phyloP scores from a whole-genome alignment of 768 basidiomycete genomes.

The Xanthoconium purpureum region DNA sequence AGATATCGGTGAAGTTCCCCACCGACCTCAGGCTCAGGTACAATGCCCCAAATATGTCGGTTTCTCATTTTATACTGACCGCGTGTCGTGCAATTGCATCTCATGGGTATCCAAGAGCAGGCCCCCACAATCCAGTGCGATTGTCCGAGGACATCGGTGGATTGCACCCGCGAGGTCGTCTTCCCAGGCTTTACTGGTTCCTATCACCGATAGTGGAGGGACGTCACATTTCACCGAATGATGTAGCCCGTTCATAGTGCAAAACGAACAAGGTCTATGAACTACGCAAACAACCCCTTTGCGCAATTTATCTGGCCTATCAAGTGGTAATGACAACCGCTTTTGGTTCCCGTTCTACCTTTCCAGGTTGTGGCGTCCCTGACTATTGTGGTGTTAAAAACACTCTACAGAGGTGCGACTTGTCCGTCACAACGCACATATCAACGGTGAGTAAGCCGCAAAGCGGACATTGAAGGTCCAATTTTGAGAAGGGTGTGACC shows the following conservation, averaged over 20 bases:
- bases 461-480: slow-evolving; percentile 20
- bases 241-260: slow-evolving; percentile 4
- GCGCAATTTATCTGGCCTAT: slow-evolving; percentile 11
- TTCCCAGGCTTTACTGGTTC: background rate
- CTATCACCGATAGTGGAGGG: background rate
- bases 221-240: slow-evolving; percentile 5
- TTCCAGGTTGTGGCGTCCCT: slow-evolving; percentile 10
- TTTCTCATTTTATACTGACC: background rate
- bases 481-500: background rate
- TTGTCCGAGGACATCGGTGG: background rate
- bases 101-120: background rate
- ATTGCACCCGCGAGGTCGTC: background rate
- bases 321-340: slow-evolving; percentile 6
- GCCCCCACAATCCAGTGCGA: background rate
- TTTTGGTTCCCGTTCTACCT: slow-evolving; percentile 13
- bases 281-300: slow-evolving; percentile 14
- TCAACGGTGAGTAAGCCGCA: slow-evolving; percentile 16
- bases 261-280: slow-evolving; percentile 6
- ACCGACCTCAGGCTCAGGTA: slow-evolving; percentile 14
- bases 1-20: background rate
- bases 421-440: slow-evolving; percentile 5
- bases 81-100: background rate
- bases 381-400: slow-evolving; percentile 1
- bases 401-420: slow-evolving; percentile 1
- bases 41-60: slow-evolving; percentile 6